These are phyloP conservation scores for Andrographis paniculata DNA, from an alignment of 305 asterid genomes.

Conservation along the genomic window DNA sequence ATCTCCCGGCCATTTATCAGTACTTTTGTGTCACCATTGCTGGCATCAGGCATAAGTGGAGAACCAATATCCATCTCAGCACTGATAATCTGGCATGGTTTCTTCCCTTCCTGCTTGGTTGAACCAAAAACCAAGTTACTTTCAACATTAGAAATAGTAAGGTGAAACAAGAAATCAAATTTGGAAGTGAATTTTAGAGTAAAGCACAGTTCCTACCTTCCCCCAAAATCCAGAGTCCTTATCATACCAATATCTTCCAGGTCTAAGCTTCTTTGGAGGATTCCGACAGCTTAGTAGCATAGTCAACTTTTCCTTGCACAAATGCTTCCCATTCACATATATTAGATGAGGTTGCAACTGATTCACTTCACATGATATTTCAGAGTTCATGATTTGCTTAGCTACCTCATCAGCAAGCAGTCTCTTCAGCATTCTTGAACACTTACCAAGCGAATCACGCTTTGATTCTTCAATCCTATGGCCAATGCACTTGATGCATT, in stretches of 20 bases:
- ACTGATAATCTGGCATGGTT: constrained; percentile 65
- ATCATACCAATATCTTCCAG: constrained; percentile 84
- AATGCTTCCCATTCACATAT: constrained; percentile 40
- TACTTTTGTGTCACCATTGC: constrained; percentile 65
- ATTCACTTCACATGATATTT: constrained; percentile 46
- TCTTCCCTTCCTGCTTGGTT: constrained; percentile 59
- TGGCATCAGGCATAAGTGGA: constrained; percentile 37
- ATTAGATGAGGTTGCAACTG: constrained; percentile 52
- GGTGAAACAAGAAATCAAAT: neutral
- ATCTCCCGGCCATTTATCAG: constrained; percentile 63
- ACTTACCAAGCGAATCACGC: constrained; percentile 54
- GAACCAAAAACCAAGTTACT: constrained; percentile 11
- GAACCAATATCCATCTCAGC: constrained; percentile 49
- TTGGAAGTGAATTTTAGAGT: neutral
- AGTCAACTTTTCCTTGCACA: constrained; percentile 46
- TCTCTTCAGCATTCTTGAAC: constrained; percentile 51
- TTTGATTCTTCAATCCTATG: constrained; percentile 46
- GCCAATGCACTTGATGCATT: constrained; percentile 60
- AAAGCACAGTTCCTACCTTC: constrained; percentile 39
- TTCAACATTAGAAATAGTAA: constrained; percentile 1
- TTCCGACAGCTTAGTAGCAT: constrained; percentile 43
- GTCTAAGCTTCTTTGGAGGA: constrained; percentile 76
- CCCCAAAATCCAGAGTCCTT: constrained; percentile 98
- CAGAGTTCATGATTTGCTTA: constrained; percentile 47
- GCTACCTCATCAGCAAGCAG: constrained; percentile 31